These are phyloP conservation scores for Irpex lacteus DNA, from an alignment of 1,284 basidiomycete genomes.

Conservation along the genomic window DNA sequence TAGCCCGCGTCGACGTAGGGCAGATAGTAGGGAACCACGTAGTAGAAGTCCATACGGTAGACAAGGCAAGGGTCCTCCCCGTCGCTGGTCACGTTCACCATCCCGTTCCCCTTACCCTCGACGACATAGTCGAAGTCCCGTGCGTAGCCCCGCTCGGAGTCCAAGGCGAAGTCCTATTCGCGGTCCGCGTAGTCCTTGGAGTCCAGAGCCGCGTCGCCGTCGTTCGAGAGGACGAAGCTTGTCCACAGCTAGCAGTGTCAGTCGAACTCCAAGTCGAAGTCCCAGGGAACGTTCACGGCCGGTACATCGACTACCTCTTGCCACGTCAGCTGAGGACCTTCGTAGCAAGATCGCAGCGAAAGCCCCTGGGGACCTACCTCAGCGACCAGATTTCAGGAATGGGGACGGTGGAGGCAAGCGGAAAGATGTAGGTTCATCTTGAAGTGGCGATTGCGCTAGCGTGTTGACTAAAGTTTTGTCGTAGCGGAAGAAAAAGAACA, in stretches of 20 bases:
- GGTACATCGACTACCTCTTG: slow-evolving; percentile 61
- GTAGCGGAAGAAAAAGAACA: slow-evolving; percentile 1
- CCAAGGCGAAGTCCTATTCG: slow-evolving; percentile 3
- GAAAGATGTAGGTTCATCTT: neutral
- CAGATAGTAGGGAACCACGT: slow-evolving; percentile 41
- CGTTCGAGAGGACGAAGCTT: slow-evolving; percentile 29
- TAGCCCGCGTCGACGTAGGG: slow-evolving; percentile 50
- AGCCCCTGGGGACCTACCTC: neutral
- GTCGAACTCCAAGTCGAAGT: slow-evolving; percentile 33
- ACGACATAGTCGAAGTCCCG: neutral
- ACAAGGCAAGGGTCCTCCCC: slow-evolving; percentile 17
- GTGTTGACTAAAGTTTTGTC: neutral
- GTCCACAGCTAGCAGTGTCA: slow-evolving; percentile 30
- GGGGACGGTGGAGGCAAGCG: slow-evolving; percentile 8
- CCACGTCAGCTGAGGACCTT: slow-evolving; percentile 42
- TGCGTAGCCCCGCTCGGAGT: slow-evolving; percentile 4
- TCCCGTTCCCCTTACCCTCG: slow-evolving; percentile 22
- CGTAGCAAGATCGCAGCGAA: slow-evolving; percentile 8
- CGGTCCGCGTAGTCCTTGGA: neutral
- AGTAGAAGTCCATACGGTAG: slow-evolving; percentile 30
- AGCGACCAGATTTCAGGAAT: slow-evolving; percentile 1
- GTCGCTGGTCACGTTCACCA: slow-evolving; percentile 5
- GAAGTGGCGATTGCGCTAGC: neutral
- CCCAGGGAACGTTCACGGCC: slow-evolving; percentile 45
- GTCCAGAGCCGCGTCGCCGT: slow-evolving; percentile 17